Evolutionary conservation across 129 eudicot species (phyloP), one percentile per base, ranked within the genome.

Genomic region (Chrysanthemum seticuspe): DNA sequence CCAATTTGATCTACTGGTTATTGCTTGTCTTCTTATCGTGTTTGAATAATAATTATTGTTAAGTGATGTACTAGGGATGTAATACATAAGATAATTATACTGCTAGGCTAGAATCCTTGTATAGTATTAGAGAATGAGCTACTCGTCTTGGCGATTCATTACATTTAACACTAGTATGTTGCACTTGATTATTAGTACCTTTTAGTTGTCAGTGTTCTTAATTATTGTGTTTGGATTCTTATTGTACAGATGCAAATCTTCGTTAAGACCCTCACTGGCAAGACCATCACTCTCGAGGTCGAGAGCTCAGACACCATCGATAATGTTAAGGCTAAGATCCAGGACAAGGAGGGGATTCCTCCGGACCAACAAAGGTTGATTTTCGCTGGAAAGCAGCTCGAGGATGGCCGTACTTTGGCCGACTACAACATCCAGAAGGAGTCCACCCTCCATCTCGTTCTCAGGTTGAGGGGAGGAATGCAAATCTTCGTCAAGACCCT

Each of bases 211-310:
- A 3, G 36, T 3, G 5, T 31, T 31, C 5, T 31, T 36, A 1
- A 0, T 51, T 10, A 12, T 10, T 51, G 56, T 51, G 56, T 10
- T 10, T 51, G 13, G 13, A 51, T 51, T 51, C 15, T 12, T 14
- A 11, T 51, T 51, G 14, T 10, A 2, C 15, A 51, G 56, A 51
- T 51, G 56, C 56, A 51, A 14, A 51, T 51, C 56, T 51, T 51
- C 56, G 56, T 51, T 11, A 51, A 51, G 15, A 51, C 56, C 56
- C 56, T 51, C 56, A 51, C 56, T 8, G 55, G 55, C 7, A 51
- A 51, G 55, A 51, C 55, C 55, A 51, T 51, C 55, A 51, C 55
- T 51, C 55, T 51, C 13, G n/a, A 51, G 55, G 55, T 51, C 55
- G 55, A 51, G 55, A 51, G 55, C 55, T 51, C 55, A 2, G 55